Base-by-base conservation (phyloP, 345 rosid genomes). In the Acer saccharum region DNA sequence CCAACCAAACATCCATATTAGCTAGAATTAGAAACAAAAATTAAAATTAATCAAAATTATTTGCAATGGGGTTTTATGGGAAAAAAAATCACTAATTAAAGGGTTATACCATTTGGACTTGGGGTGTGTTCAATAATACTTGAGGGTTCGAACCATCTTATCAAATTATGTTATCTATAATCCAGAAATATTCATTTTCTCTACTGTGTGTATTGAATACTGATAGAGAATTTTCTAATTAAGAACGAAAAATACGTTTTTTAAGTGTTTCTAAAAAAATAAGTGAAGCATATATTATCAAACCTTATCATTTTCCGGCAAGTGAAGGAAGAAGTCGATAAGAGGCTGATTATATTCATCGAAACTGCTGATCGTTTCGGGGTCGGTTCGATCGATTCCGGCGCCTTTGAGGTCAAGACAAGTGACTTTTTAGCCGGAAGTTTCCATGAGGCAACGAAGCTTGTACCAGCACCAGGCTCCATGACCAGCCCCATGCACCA, bases 391-490 rank as follows among this genome's bases (percentile, higher is more conserved):
- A 76, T 87, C 83, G 18, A 85, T 81, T 8, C 90, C 90, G 43
- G 82, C 82, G 14, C 81, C 79, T 58, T 78, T 78, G 60, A 84
- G 92, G 83, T 89, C 90, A 60, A 87, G 71, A 68, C 86, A 83
- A 1, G 84, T 86, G 14, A 82, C 88, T 44, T 84, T 84, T 69
- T 84, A 82, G 35, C 80, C 87, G 21, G 55, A 72, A 43, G 75
- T 79, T 58, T 87, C 85, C 80, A 84, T 13, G 32, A 79, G 75
- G 69, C 21, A 48, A 17, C 78, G 79, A 20, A 89, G 70, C 83
- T 86, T 89, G 85, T 78, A 89, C 90, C 90, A 89, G 79, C 90
- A 86, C 90, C 91, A 85, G 4, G 82, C 89, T 72, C 90, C 90
- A 72, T 82, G 88, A 2, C 82, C 69, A 52, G 83, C 87, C 39